Percentiles rank a stretch among this genome's conserved stretches.
phyloP scores from a whole-genome alignment of 164 flowering plant species.

The Nelumbo lutea region DNA sequence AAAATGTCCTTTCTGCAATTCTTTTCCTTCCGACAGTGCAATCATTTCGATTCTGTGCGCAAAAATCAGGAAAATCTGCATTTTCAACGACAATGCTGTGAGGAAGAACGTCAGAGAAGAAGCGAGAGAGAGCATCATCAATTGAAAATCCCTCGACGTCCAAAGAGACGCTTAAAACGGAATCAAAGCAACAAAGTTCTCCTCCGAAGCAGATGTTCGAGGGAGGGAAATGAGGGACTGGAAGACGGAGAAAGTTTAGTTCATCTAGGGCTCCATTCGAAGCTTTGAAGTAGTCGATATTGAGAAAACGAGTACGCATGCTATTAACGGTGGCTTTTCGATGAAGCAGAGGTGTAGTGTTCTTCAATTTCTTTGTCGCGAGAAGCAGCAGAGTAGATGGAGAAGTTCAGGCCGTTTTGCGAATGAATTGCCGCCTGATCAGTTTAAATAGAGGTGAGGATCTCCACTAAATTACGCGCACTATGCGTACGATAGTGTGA shows the following conservation, averaged over 20 bases:
- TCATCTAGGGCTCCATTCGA: constrained; percentile 23
- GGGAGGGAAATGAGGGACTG: constrained; percentile 34
- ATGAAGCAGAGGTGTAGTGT: not conserved
- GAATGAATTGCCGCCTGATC: not conserved
- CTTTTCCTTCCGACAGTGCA: not conserved
- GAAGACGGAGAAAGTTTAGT: constrained; percentile 40
- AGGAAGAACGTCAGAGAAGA: constrained; percentile 57
- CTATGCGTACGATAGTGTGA: not conserved
- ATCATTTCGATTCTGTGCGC: not conserved
- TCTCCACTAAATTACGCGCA: not conserved
- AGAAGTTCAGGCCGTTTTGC: not conserved
- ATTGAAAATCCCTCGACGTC: constrained; percentile 34
- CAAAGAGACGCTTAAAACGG: constrained; percentile 16
- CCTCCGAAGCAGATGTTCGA: constrained; percentile 15
- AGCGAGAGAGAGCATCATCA: constrained; percentile 44
- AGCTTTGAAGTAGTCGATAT: constrained; percentile 41
- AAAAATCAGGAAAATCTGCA: constrained; percentile 1
- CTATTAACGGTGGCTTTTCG: not conserved
- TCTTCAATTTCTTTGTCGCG: not conserved
- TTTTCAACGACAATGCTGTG: constrained; percentile 19
- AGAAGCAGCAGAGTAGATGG: not conserved
- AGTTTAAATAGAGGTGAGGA: not conserved
- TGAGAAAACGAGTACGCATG: constrained; percentile 77
- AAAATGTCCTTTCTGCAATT: constrained; percentile 2
- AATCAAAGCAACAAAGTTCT: constrained; percentile 22